Percentiles rank a stretch among this genome's conserved stretches.
Evolutionary conservation across 2,329 filamentous ascomycete genomes (phyloP).

Genomic region (Cordyceps cicadae): DNA sequence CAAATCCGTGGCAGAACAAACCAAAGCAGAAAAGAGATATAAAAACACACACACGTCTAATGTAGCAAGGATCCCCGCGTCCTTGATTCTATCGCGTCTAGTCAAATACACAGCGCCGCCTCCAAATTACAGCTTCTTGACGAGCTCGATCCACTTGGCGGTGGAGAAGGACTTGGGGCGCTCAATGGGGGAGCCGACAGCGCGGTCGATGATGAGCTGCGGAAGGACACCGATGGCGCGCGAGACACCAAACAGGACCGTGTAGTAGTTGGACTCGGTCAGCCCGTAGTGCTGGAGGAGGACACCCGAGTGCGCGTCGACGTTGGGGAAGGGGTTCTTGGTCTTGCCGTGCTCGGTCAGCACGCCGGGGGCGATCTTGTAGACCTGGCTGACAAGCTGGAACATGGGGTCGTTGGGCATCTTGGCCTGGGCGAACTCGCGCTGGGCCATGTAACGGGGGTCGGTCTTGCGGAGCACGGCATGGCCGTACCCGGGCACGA

Average conservation of each 20-base stretch:
- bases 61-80: background rate
- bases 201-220: constrained; percentile 99
- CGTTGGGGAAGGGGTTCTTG: constrained; percentile 99
- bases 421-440: constrained; percentile 85
- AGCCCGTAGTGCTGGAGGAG: constrained; percentile 99
- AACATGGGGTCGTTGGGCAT: constrained; percentile 98
- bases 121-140: constrained; percentile 73
- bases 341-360: constrained; percentile 99
- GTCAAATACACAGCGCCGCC: background rate
- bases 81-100: constrained; percentile 1
- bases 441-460: constrained; percentile 96
- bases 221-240: constrained; percentile 97
- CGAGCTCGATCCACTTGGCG: constrained; percentile 89
- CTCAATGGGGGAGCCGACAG: constrained; percentile 93
- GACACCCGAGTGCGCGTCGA: constrained; percentile 97
- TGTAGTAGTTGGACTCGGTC: constrained; percentile 99
- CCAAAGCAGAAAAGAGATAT: background rate
- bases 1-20: constrained; percentile 10
- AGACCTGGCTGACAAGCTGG: constrained; percentile 99
- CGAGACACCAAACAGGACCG: constrained; percentile 97
- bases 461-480: constrained; percentile 99
- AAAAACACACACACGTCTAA: constrained; percentile 5
- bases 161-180: constrained; percentile 98
- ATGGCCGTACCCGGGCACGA: constrained; percentile 97
- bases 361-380: constrained; percentile 98